These are phyloP conservation scores for Thalassiosira hispida DNA, from an alignment of 352 stramenopile species.

Conservation along the genomic window DNA sequence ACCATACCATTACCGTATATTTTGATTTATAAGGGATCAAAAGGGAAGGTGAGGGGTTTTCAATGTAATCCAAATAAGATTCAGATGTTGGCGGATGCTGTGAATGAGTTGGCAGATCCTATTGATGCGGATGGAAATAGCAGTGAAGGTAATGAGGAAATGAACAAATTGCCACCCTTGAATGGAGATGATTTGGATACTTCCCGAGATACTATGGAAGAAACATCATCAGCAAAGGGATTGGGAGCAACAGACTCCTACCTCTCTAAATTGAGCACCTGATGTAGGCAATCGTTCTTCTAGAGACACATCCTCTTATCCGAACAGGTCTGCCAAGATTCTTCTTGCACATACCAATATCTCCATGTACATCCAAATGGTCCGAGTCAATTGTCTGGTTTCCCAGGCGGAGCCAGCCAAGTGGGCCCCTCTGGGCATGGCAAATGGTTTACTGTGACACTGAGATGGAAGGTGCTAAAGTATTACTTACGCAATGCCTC, in stretches of 20 bases:
- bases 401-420: too few relatives aligned
- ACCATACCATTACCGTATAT: constrained; percentile 54
- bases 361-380: too few relatives aligned
- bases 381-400: too few relatives aligned
- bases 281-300: too few relatives aligned
- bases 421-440: too few relatives aligned
- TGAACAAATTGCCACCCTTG: neutral
- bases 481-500: too few relatives aligned
- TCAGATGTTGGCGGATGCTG: constrained; percentile 44
- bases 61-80: constrained; percentile 34
- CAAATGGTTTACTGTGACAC: too few relatives aligned
- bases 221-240: neutral
- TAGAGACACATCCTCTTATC: too few relatives aligned
- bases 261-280: neutral
- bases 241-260: neutral
- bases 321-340: too few relatives aligned
- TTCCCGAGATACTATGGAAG: neutral
- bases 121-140: neutral
- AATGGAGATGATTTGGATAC: neutral
- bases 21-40: constrained; percentile 48
- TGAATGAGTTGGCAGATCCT: constrained; percentile 45
- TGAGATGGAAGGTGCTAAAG: too few relatives aligned
- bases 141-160: neutral
- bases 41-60: constrained; percentile 48
- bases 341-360: too few relatives aligned